Evolutionary conservation across 2,329 filamentous ascomycete genomes (phyloP), one percentile per base, ranked within the genome.

Genomic region (Torrubiellomyces zombiae): DNA sequence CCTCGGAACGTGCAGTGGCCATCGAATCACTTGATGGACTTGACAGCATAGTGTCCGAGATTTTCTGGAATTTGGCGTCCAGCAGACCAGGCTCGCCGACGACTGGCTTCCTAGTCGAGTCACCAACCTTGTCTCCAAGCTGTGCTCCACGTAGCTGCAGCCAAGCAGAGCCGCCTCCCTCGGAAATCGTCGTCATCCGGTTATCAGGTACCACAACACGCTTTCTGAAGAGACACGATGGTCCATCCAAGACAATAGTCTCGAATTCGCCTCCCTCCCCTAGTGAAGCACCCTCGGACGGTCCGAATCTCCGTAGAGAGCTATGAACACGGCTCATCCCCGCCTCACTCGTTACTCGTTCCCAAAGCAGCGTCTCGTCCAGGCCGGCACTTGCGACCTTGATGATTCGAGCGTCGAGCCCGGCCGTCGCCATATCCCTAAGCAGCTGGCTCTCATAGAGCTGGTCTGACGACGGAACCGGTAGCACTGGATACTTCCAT

Each of bases 211-310:
- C 56, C 20, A 59, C 55, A 32, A 95, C 76, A 25, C 60, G 66
- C 35, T 62, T 66, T 51, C 67, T 75, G 63, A 89, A 94, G 31
- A 94, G 47, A 24, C 56, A 54, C 1, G 43, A 39, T 7, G 86
- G 86, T 8, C 86, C 89, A 49, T 83, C 71, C 18, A 95, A 43
- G 21, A 89, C 82, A 26, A 95, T 56, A 16, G 83, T 95, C 62
- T 95, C 89, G 49, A 91, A 95, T 56, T 95, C 89, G 4, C 89
- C 89, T 5, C 89, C 89, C 47, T 95, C 89, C 1, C 89, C 89
- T 11, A 95, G 53, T 7, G 85, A 69, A 7, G 79, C 77, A 1
- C 79, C 82, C 31, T 66, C 56, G 40, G 54, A 56, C 32, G 63
- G 53, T 21, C 77, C 76, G 51, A 91, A 92, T 33, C 69, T 63